Conservation (phyloP, 768 basidiomycete species). For the Mycena amicta region DNA sequence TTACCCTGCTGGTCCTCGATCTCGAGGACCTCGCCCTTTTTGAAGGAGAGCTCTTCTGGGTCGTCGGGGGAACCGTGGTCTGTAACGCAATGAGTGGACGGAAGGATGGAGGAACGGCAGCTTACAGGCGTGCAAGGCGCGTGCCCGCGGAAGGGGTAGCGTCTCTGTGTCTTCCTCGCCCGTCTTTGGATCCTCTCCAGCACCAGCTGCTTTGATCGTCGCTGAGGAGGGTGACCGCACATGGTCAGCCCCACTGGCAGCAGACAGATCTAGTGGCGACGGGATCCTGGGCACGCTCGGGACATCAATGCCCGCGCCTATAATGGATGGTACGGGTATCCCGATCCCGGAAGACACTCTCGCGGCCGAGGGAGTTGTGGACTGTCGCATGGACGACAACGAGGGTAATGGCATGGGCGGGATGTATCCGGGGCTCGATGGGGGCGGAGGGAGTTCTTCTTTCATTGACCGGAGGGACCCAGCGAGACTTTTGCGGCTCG, state of each 20-base stretch:
- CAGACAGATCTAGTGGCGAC: not conserved
- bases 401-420: not conserved
- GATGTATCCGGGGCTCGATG: not conserved
- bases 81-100: conserved; percentile 30
- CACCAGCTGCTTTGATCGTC: not conserved
- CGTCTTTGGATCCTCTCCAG: not conserved
- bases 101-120: conserved; percentile 13
- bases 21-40: conserved; percentile 82
- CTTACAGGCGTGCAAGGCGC: conserved; percentile 52
- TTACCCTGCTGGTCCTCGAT: conserved; percentile 79
- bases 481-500: conserved; percentile 15
- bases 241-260: not conserved
- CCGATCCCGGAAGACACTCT: not conserved
- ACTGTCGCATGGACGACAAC: not conserved
- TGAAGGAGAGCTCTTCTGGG: conserved; percentile 83
- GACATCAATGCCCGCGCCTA: not conserved
- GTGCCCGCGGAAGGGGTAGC: conserved; percentile 20
- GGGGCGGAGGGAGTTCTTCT: not conserved
- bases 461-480: not conserved
- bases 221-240: not conserved
- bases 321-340: not conserved
- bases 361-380: not conserved
- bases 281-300: not conserved
- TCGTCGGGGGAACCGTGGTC: conserved; percentile 79
- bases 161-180: not conserved